Evolutionary conservation across 2,329 filamentous ascomycete species (phyloP).

Genomic region (Hypoxylon sp.): DNA sequence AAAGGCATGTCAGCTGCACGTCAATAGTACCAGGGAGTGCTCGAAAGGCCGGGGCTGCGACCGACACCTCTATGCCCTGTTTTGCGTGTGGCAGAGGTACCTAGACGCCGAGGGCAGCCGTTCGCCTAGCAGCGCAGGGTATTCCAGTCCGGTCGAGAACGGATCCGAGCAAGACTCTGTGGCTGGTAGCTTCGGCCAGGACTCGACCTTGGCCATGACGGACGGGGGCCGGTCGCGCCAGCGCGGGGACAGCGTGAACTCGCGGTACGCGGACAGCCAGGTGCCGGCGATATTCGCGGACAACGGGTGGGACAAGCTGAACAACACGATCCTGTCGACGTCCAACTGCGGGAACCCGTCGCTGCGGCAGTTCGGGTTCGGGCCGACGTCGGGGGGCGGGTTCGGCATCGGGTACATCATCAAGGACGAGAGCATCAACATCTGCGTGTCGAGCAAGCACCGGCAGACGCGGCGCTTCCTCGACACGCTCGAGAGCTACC

Average conservation of each 20-base stretch:
- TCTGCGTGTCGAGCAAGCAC: constrained; percentile 93
- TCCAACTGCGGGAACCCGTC: constrained; percentile 99
- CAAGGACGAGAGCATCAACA: constrained; percentile 89
- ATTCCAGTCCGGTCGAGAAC: constrained; percentile 66
- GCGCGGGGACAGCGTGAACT: constrained; percentile 63
- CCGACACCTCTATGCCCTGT: constrained; percentile 90
- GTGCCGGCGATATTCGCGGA: constrained; percentile 88
- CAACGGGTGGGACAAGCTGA: constrained; percentile 90
- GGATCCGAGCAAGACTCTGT: constrained; percentile 56
- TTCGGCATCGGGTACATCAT: constrained; percentile 99
- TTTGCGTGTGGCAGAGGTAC: constrained; percentile 91
- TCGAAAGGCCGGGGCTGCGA: constrained; percentile 92
- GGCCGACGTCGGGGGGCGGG: constrained; percentile 89
- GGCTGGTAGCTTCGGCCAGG: constrained; percentile 62
- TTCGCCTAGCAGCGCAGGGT: constrained; percentile 65
- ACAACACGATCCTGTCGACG: constrained; percentile 91
- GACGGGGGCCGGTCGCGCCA: constrained; percentile 49
- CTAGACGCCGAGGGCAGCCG: constrained; percentile 74
- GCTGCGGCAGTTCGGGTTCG: constrained; percentile 94
- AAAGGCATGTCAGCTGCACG: constrained; percentile 84
- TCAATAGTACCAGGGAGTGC: constrained; percentile 80
- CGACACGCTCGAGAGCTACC: constrained; percentile 87
- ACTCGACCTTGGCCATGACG: constrained; percentile 58
- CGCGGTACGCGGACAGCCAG: constrained; percentile 55
- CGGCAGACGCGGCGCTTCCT: constrained; percentile 90